Conservation (phyloP, 164 flowering plant genomes). For the Piper longum region DNA sequence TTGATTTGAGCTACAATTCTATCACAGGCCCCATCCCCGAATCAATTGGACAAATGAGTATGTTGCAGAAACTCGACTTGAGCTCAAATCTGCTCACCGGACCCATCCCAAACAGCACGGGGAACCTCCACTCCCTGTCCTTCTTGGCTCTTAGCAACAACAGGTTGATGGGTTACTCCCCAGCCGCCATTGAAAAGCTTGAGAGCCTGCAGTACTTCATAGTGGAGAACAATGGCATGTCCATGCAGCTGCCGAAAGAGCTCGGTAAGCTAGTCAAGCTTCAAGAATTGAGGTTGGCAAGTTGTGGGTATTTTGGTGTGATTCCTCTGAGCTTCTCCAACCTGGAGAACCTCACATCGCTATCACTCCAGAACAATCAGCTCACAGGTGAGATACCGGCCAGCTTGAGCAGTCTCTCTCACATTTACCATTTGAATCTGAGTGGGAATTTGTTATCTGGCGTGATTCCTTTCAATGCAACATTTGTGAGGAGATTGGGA, state of each 20-base stretch:
- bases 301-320: constrained; percentile 52
- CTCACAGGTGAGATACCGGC: constrained; percentile 56
- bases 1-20: constrained; percentile 75
- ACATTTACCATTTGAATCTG: constrained; percentile 66
- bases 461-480: constrained; percentile 51
- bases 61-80: constrained; percentile 74
- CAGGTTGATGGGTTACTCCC: constrained; percentile 36
- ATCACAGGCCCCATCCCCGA: constrained; percentile 43
- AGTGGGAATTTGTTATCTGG: constrained; percentile 63
- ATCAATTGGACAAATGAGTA: constrained; percentile 45
- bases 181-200: constrained; percentile 36
- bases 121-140: constrained; percentile 31
- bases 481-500: constrained; percentile 53
- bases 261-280: constrained; percentile 43
- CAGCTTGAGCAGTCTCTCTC: constrained; percentile 36
- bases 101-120: constrained; percentile 35
- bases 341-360: constrained; percentile 45
- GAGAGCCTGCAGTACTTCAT: constrained; percentile 60
- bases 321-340: constrained; percentile 41
- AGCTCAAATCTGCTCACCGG: constrained; percentile 63
- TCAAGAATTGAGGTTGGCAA: constrained; percentile 70
- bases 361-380: constrained; percentile 59
- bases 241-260: constrained; percentile 33
- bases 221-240: constrained; percentile 79
- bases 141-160: constrained; percentile 73